A percentile compares a stretch with the other conserved stretches of the same genome.
Conservation (phyloP, 306 rosid species). For the cucumber (Cucumis sativus) region DNA sequence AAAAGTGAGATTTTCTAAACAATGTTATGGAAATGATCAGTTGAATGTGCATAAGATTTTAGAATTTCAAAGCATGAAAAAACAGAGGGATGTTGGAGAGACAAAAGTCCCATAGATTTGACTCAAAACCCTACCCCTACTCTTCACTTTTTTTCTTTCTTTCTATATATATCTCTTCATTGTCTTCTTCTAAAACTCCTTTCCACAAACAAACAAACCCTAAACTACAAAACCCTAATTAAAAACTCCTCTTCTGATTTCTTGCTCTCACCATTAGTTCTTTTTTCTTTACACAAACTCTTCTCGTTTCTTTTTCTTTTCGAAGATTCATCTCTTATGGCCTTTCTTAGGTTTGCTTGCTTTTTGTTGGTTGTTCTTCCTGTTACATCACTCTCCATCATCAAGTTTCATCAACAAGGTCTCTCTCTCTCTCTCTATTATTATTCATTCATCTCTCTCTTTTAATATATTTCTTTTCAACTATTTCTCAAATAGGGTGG, state of each 20-base stretch:
- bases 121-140: background rate
- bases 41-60: background rate
- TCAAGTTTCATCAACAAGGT: background rate
- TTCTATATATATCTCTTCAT: background rate
- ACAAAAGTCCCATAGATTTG: background rate
- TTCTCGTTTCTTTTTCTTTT: background rate
- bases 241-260: background rate
- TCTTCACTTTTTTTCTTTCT: background rate
- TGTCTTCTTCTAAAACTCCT: background rate
- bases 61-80: background rate
- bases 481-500: background rate
- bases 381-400: constrained; percentile 4
- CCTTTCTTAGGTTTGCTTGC: constrained; percentile 8
- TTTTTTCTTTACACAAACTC: too few species aligned
- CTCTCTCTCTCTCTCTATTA: background rate
- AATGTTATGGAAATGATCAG: background rate
- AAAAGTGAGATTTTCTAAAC: background rate
- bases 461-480: background rate
- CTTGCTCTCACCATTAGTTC: background rate
- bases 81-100: constrained; percentile 3
- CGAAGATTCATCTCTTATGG: background rate
- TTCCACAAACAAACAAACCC: background rate
- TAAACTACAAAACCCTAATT: background rate
- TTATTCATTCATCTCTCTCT: background rate
- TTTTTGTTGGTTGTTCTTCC: constrained; percentile 11